A percentile compares a stretch with the other conserved stretches of the same genome.
These are phyloP conservation scores for Phytophthora quininea DNA, from an alignment of 352 stramenopile species.

Conservation along the genomic window DNA sequence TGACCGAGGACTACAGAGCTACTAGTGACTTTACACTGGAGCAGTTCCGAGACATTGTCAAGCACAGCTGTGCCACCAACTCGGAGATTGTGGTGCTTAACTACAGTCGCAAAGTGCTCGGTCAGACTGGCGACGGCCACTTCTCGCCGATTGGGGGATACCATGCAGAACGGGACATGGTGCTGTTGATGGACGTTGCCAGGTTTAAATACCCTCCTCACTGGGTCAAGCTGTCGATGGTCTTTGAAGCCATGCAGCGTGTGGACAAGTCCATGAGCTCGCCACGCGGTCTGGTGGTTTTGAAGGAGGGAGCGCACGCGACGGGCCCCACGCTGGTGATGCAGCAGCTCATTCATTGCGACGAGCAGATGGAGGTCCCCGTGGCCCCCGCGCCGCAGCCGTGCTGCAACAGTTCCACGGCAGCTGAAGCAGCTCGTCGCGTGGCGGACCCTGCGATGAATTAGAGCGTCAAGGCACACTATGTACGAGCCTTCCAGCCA, in stretches of 20 bases:
- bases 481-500: constrained; percentile 17
- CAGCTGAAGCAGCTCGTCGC: constrained; percentile 32
- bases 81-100: constrained; percentile 92
- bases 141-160: constrained; percentile 97
- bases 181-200: constrained; percentile 96
- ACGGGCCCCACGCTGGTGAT: constrained; percentile 51
- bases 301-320: constrained; percentile 48
- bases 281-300: constrained; percentile 44
- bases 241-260: constrained; percentile 59
- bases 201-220: constrained; percentile 96
- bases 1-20: constrained; percentile 53
- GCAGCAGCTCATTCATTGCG: constrained; percentile 51
- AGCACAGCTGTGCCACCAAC: constrained; percentile 69
- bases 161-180: constrained; percentile 88
- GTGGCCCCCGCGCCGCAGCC: constrained; percentile 23
- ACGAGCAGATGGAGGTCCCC: constrained; percentile 20
- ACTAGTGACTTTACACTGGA: constrained; percentile 60
- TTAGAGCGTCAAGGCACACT: constrained; percentile 10
- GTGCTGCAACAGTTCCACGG: constrained; percentile 38
- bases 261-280: constrained; percentile 56
- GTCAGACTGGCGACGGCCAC: constrained; percentile 96
- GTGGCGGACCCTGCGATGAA: constrained; percentile 25
- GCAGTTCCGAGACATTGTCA: constrained; percentile 69
- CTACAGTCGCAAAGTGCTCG: constrained; percentile 90
- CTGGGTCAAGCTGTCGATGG: constrained; percentile 66